Percentiles rank a stretch among this genome's conserved stretches.
phyloP scores from a whole-genome alignment of 2,329 filamentous ascomycete genomes.

The Sporothrix dimorphospora region DNA sequence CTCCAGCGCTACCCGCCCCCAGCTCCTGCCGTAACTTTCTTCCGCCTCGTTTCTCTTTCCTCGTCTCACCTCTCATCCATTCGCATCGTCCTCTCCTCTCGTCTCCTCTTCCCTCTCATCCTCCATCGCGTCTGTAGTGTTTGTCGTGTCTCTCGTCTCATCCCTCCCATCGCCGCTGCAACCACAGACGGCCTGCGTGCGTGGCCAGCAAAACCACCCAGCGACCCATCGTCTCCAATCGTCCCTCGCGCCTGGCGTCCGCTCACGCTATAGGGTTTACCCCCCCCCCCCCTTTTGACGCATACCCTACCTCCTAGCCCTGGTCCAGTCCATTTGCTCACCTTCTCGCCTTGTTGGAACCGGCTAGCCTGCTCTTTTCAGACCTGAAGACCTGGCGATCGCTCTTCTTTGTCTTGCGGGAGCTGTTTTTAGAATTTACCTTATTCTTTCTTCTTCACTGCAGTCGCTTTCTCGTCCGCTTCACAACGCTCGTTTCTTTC shows the following conservation, averaged over 20 bases:
- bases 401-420: constrained; percentile 2
- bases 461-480: not conserved
- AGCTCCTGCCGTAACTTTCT: not conserved
- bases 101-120: not conserved
- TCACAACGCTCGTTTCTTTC: not conserved
- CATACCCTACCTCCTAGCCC: not conserved
- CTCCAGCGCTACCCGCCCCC: constrained; percentile 22
- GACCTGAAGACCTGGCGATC: not conserved
- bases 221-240: not conserved
- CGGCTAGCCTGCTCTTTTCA: constrained; percentile 15
- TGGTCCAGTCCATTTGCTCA: constrained; percentile 2
- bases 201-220: not conserved
- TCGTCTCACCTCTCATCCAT: not conserved
- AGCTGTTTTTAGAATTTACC: constrained; percentile 19
- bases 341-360: not conserved
- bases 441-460: not conserved
- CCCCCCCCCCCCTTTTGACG: constrained; percentile 10
- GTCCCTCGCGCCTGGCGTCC: not conserved
- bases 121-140: not conserved
- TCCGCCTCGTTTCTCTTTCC: not conserved
- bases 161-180: not conserved
- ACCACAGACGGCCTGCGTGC: constrained; percentile 13
- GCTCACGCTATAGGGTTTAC: not conserved
- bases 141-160: not conserved
- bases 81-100: not conserved